phyloP scores from a whole-genome alignment of 2,329 filamentous ascomycete genomes.

The Fulvia fulva region DNA sequence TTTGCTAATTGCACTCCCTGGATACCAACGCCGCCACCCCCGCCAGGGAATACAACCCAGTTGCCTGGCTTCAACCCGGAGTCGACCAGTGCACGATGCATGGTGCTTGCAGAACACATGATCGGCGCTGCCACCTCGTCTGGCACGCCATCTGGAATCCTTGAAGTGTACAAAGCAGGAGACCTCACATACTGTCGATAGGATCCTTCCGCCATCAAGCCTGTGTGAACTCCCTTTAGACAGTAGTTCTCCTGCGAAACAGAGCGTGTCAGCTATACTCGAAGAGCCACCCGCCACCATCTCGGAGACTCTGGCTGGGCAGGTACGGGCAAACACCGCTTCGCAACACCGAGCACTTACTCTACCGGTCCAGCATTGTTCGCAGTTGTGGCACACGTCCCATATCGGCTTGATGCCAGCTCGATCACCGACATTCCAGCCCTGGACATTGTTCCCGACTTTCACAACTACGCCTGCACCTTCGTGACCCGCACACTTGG shows the following conservation, averaged over 20 bases:
- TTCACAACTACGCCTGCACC: constrained; percentile 58
- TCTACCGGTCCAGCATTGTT: constrained; percentile 47
- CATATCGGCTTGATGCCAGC: constrained; percentile 49
- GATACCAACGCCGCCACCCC: constrained; percentile 54
- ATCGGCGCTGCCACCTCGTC: constrained; percentile 57
- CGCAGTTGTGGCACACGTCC: constrained; percentile 50
- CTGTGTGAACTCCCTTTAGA: constrained; percentile 41
- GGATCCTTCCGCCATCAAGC: constrained; percentile 43
- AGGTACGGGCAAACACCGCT: too few species aligned
- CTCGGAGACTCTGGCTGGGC: too few species aligned
- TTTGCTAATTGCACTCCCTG: constrained; percentile 47
- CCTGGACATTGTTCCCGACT: constrained; percentile 51
- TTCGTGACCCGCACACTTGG: constrained; percentile 43
- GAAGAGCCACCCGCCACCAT: too few species aligned
- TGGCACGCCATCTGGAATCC: constrained; percentile 53
- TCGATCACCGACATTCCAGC: constrained; percentile 51
- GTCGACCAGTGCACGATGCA: constrained; percentile 54
- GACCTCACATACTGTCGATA: constrained; percentile 59
- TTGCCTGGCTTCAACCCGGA: constrained; percentile 49
- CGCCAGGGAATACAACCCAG: constrained; percentile 54
- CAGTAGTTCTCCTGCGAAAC: too few species aligned
- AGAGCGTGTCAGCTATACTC: too few species aligned
- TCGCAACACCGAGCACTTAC: constrained; percentile 55
- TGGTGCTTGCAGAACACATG: constrained; percentile 58
- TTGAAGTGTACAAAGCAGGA: constrained; percentile 52